These are phyloP conservation scores for Solanum commersonii DNA, from an alignment of 257 asterid genomes.

Conservation along the genomic window DNA sequence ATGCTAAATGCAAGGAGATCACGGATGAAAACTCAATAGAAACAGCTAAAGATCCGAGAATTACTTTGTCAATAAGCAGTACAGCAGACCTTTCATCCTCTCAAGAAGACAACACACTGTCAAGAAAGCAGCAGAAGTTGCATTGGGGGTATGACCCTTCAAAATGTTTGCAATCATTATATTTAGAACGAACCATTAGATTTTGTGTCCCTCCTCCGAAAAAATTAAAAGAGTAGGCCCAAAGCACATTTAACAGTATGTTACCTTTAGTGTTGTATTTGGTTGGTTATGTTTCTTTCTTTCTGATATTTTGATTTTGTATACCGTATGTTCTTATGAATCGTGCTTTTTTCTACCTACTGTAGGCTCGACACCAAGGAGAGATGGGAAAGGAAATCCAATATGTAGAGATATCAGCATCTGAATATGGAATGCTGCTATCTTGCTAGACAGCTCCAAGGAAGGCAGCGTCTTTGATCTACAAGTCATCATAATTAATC, in stretches of 20 bases:
- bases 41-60: constrained; percentile 9
- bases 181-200: neutral
- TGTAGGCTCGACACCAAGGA: constrained; percentile 70
- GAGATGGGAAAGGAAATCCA: constrained; percentile 89
- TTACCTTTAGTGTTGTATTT: neutral
- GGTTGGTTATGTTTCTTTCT: neutral
- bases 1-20: constrained; percentile 1
- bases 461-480: neutral
- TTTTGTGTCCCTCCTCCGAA: neutral
- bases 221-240: neutral
- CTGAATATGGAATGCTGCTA: neutral
- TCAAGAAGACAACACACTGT: constrained; percentile 12
- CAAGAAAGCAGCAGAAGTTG: constrained; percentile 46
- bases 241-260: neutral
- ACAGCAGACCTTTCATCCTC: neutral
- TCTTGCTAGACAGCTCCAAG: neutral
- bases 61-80: constrained; percentile 8
- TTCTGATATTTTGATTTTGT: neutral
- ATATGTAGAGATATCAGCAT: constrained; percentile 40
- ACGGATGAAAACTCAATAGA: constrained; percentile 3
- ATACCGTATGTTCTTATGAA: neutral
- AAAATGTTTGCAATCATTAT: neutral
- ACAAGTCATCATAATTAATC: neutral
- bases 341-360: neutral
- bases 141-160: constrained; percentile 64